These are phyloP conservation scores for Exutisphaerella laricina DNA, from an alignment of 2,329 filamentous ascomycete genomes.

Conservation along the genomic window DNA sequence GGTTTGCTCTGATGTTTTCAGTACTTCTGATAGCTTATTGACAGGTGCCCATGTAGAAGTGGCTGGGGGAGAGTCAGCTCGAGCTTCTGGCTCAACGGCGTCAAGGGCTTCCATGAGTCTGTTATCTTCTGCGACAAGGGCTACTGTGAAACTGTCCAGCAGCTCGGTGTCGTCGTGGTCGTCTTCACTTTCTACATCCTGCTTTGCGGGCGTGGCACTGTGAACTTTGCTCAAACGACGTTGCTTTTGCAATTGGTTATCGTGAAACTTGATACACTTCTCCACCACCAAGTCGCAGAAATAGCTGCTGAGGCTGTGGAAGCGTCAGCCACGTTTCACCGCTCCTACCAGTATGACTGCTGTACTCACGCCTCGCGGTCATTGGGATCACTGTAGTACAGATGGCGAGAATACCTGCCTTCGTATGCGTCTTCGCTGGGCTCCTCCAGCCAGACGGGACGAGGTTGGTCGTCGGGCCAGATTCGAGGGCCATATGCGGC, in stretches of 20 bases:
- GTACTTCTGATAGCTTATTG: background rate
- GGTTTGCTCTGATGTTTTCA: background rate
- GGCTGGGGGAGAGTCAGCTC: background rate
- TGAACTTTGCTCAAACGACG: slow-evolving; percentile 1
- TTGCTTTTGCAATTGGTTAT: slow-evolving; percentile 13
- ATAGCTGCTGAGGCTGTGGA: slow-evolving; percentile 7
- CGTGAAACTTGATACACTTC: slow-evolving; percentile 15
- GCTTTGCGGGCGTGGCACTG: background rate
- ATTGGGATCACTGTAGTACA: slow-evolving; percentile 4
- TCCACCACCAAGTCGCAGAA: slow-evolving; percentile 14
- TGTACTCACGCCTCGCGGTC: slow-evolving; percentile 11
- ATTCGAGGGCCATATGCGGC: slow-evolving; percentile 7
- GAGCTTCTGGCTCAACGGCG: background rate
- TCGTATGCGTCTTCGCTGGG: slow-evolving; percentile 8
- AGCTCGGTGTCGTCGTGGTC: slow-evolving; percentile 2
- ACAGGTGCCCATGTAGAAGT: slow-evolving; percentile 3
- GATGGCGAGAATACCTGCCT: slow-evolving; percentile 7
- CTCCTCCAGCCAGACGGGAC: slow-evolving; percentile 10
- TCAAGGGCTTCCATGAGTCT: background rate
- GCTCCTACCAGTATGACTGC: background rate
- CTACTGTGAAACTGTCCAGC: background rate
- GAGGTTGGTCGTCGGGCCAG: slow-evolving; percentile 8
- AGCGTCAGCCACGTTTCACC: slow-evolving; percentile 3
- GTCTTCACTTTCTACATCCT: slow-evolving; percentile 1
- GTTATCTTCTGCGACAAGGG: background rate